Evolutionary conservation across 306 rosid species (phyloP).

Genomic region (Glycyrrhiza uralensis): DNA sequence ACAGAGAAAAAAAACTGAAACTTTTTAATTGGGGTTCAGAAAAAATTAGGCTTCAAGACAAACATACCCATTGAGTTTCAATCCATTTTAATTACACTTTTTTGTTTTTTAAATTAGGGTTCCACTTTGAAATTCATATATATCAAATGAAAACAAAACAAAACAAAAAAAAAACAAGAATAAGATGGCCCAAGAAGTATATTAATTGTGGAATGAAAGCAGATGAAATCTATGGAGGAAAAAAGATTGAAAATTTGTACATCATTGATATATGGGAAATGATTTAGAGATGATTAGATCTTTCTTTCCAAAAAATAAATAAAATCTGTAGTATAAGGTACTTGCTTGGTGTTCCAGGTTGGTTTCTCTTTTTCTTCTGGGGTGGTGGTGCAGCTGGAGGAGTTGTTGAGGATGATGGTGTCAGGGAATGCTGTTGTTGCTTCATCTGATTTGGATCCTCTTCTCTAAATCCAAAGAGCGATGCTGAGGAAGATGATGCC

Average conservation of each 20-base stretch:
- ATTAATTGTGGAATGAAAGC: neutral
- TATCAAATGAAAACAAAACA: neutral
- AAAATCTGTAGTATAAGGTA: slow-evolving; percentile 41
- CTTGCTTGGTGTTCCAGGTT: slow-evolving; percentile 96
- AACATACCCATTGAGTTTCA: slow-evolving; percentile 9
- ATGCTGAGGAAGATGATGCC: slow-evolving; percentile 64
- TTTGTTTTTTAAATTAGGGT: slow-evolving; percentile 26
- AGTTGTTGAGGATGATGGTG: slow-evolving; percentile 46
- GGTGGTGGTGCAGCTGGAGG: slow-evolving; percentile 37
- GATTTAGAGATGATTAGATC: neutral
- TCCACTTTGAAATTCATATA: neutral
- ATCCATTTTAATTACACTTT: neutral
- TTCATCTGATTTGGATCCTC: slow-evolving; percentile 62
- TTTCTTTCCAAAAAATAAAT: too few relatives aligned
- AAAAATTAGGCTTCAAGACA: slow-evolving; percentile 11
- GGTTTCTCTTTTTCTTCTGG: slow-evolving; percentile 83
- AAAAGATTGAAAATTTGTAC: neutral
- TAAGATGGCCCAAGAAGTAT: neutral
- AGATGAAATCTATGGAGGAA: neutral
- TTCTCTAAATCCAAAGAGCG: slow-evolving; percentile 61
- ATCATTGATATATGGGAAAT: neutral
- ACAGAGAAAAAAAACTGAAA: neutral
- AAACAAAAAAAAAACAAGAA: neutral
- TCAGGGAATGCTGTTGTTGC: slow-evolving; percentile 68
- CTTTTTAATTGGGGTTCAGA: too few relatives aligned